Base-by-base conservation (phyloP, 768 basidiomycete species). In the Mycena vitilis region DNA sequence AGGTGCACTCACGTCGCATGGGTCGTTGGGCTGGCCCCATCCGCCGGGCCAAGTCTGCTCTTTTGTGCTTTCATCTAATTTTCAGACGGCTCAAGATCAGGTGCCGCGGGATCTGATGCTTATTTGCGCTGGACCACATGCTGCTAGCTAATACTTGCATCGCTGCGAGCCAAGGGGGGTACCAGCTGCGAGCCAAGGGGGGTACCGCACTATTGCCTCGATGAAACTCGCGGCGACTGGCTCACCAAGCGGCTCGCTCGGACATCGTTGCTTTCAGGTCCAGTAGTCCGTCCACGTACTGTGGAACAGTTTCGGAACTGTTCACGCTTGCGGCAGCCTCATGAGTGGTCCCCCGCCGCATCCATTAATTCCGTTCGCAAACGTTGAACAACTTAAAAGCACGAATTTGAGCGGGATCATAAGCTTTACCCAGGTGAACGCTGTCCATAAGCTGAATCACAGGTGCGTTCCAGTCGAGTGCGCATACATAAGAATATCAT, bases 81-180 rank as follows among this genome's bases (percentile, higher is more conserved):
- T 63, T 30, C 42, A 45, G 45, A 20, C 10, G 16, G 25, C 37
- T 65, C 49, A 18, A 37, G 23, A 36, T 36, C 23, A 20, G 52
- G 40, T 38, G 36, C 66, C 66, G 66, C 66, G 66, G 66, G 60
- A 37, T 67, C 45, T 60, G 65, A 66, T 40, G n/a, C 51, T 55
- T 22, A 23, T 25, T 51, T 54, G 49, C 40, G 53, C 42, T 54
- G 12, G 25, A 54, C 34, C 51, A 51, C 56, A 59, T 40, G 56
- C 64, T 44, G 16, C 40, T 58, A 47, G 51, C 44, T 60, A 48
- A 54, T 38, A 53, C 34, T 20, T 6, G n/a, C 51, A 44, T n/a
- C 37, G 23, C 5, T n/a, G 20, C 34, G n/a, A 48, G 48, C 30
- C 45, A 60, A 60, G 45, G 45, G 58, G 4, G n/a, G n/a, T n/a